A percentile compares a stretch with the other conserved stretches of the same genome.
Conservation (phyloP, 805 yeast genomes). For the Wickerhamomyces canadensis region DNA sequence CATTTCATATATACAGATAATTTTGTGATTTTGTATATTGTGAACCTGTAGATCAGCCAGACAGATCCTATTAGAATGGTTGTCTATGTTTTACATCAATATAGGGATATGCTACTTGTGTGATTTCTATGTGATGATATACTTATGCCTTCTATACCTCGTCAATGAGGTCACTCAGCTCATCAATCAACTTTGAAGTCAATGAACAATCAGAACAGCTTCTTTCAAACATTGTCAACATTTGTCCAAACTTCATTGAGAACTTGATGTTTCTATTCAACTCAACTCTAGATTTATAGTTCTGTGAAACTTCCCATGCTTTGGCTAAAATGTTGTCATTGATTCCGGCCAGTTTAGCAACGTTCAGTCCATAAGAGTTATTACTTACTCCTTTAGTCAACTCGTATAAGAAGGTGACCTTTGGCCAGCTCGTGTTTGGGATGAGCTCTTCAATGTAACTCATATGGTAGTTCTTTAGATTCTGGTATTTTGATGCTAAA, state of each 20-base stretch:
- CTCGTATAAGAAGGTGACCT: conserved; percentile 81
- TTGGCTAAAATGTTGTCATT: conserved; percentile 80
- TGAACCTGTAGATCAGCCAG: too few species aligned
- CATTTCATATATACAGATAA: too few species aligned
- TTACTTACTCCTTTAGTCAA: conserved; percentile 90
- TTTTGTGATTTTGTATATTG: too few species aligned
- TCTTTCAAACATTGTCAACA: too few species aligned
- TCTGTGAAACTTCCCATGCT: conserved; percentile 88
- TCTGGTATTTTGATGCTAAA: conserved; percentile 51
- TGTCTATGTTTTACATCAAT: too few species aligned
- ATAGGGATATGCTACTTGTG: too few species aligned
- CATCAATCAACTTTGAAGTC: too few species aligned
- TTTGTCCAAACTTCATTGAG: neutral
- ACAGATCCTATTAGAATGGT: too few species aligned
- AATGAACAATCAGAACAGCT: too few species aligned
- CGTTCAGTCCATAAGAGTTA: conserved; percentile 95
- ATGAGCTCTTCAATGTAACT: conserved; percentile 44
- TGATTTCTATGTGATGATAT: too few species aligned
- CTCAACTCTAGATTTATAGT: conserved; percentile 55
- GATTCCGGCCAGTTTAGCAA: conserved; percentile 91
- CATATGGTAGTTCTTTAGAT: conserved; percentile 85
- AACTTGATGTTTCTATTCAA: conserved; percentile 2
- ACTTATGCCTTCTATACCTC: too few species aligned
- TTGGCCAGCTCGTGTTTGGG: conserved; percentile 35
- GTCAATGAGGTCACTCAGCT: too few species aligned